These are phyloP conservation scores for Salix arbutifolia DNA, from an alignment of 345 rosid genomes.

Conservation along the genomic window DNA sequence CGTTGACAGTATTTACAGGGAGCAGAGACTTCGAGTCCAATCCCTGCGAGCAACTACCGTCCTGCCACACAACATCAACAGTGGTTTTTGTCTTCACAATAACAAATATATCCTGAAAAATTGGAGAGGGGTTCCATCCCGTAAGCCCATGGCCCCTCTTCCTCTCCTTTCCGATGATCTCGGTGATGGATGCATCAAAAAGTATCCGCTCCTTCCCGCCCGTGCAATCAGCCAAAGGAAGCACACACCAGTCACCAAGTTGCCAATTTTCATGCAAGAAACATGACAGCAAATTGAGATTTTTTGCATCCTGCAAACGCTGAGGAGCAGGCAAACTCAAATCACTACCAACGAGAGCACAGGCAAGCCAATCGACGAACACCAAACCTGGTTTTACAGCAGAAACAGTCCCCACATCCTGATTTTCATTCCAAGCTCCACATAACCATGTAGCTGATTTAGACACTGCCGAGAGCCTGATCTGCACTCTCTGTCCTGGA, in stretches of 20 bases:
- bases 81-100: conserved; percentile 58
- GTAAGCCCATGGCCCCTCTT: conserved; percentile 34
- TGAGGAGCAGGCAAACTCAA: conserved; percentile 42
- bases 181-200: conserved; percentile 22
- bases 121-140: conserved; percentile 27
- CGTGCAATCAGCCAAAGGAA: conserved; percentile 35
- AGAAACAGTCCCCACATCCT: conserved; percentile 62
- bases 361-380: conserved; percentile 79
- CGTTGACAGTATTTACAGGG: conserved; percentile 54
- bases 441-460: conserved; percentile 74
- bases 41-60: conserved; percentile 50
- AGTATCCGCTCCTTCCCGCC: conserved; percentile 21
- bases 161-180: conserved; percentile 13
- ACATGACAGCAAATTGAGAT: conserved; percentile 54
- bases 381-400: conserved; percentile 60
- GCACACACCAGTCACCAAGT: conserved; percentile 90
- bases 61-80: conserved; percentile 89
- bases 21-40: conserved; percentile 57
- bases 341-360: conserved; percentile 37
- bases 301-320: conserved; percentile 49
- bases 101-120: conserved; percentile 40
- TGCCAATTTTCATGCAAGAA: conserved; percentile 83
- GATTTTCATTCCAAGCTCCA: conserved; percentile 61
- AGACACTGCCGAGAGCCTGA: conserved; percentile 40
- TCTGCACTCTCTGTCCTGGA: conserved; percentile 85